Evolutionary conservation across 306 rosid species (phyloP).

Genomic region (Inga oerstediana): DNA sequence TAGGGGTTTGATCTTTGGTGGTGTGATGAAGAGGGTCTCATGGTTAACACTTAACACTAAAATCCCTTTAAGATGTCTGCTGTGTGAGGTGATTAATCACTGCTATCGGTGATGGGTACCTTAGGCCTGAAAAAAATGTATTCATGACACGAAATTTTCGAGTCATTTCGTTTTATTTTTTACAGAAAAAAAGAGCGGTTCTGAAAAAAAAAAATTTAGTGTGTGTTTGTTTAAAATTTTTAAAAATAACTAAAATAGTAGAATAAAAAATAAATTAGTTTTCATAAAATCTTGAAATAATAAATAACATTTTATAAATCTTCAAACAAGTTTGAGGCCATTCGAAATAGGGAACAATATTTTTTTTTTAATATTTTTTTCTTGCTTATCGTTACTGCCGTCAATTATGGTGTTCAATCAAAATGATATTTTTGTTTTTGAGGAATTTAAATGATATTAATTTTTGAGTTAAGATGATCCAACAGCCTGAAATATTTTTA

Average conservation of each 20-base stretch:
- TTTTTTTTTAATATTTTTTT: too few species aligned
- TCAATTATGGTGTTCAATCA: too few species aligned
- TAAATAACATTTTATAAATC: not conserved
- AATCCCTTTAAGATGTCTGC: too few species aligned
- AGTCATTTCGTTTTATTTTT: not conserved
- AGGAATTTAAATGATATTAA: not conserved
- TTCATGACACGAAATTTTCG: not conserved
- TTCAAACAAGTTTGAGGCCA: not conserved
- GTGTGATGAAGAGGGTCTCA: too few species aligned
- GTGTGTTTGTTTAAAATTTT: not conserved
- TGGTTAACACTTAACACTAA: too few species aligned
- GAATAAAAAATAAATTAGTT: not conserved
- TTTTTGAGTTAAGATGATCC: too few species aligned
- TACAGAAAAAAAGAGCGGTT: not conserved
- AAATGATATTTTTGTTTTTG: too few species aligned
- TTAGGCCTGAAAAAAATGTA: too few species aligned
- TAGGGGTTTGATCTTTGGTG: too few species aligned
- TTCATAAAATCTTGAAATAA: not conserved
- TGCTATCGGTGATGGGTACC: too few species aligned
- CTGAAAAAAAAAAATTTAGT: accelerated
- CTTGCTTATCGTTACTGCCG: not conserved
- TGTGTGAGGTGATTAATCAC: too few species aligned
- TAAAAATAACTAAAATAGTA: not conserved
- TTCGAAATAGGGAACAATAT: not conserved
- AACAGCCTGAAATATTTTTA: too few species aligned